These are phyloP conservation scores for Corrigiola litoralis DNA, from an alignment of 179 eudicot species.

Conservation along the genomic window DNA sequence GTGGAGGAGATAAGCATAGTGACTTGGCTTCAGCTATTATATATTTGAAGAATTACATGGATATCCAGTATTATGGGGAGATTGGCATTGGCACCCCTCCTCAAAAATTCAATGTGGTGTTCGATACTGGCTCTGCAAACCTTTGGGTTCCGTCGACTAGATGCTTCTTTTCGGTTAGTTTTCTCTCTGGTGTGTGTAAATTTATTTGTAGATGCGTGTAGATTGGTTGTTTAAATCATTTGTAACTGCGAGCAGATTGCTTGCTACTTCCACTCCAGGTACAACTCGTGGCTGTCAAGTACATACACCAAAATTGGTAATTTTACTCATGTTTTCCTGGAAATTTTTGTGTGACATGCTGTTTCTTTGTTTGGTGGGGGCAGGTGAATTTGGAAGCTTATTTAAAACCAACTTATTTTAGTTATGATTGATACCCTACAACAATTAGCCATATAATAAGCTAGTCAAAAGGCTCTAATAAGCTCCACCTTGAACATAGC, in stretches of 20 bases:
- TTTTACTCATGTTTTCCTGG: background rate
- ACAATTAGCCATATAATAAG: no score
- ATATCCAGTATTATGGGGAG: conserved; percentile 33
- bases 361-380: background rate
- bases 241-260: conserved; percentile 36
- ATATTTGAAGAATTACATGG: conserved; percentile 36
- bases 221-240: background rate
- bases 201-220: background rate
- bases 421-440: no score
- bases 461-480: background rate
- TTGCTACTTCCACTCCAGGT: conserved; percentile 46
- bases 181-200: background rate
- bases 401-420: no score
- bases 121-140: conserved; percentile 38
- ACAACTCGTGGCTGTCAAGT: conserved; percentile 33
- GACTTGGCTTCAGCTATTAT: conserved; percentile 13
- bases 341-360: background rate
- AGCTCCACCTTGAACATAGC: background rate
- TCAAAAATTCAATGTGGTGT: conserved; percentile 36
- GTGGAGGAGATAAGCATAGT: background rate
- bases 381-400: background rate
- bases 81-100: conserved; percentile 42
- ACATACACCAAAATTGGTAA: conserved; percentile 32
- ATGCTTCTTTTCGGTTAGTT: conserved; percentile 42
- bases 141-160: conserved; percentile 47